These are phyloP conservation scores for Guyanaporus albipodus DNA, from an alignment of 768 basidiomycete genomes.

Conservation along the genomic window DNA sequence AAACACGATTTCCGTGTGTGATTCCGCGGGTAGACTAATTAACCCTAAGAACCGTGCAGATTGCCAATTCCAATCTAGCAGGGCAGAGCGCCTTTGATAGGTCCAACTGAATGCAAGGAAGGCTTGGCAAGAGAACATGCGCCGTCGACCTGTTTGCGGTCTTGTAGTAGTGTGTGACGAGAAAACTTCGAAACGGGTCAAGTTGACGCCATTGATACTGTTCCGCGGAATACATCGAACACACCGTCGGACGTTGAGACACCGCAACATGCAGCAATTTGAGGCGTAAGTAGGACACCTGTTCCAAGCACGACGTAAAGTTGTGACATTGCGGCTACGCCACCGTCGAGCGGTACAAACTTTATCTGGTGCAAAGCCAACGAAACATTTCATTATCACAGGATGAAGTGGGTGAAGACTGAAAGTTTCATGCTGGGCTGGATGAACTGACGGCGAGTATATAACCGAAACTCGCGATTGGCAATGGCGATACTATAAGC, in stretches of 20 bases:
- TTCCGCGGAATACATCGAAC: conserved; percentile 18
- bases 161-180: too few relatives aligned
- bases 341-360: conserved; percentile 2
- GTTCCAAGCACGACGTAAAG: conserved; percentile 11
- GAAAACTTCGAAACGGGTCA: too few relatives aligned
- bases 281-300: conserved; percentile 11
- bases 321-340: conserved; percentile 6
- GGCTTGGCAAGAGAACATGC: too few relatives aligned
- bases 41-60: too few relatives aligned
- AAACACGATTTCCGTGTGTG: conserved; percentile 12
- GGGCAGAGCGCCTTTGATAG: background rate
- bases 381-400: conserved; percentile 11
- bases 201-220: conserved; percentile 5
- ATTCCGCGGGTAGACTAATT: conserved; percentile 23
- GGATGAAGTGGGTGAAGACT: conserved; percentile 9
- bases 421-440: background rate
- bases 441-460: conserved; percentile 1
- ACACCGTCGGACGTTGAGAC: conserved; percentile 11
- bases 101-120: conserved; percentile 4
- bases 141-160: too few relatives aligned
- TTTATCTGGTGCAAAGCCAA: conserved; percentile 1
- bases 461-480: conserved; percentile 1
- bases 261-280: conserved; percentile 9
- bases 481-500: conserved; percentile 4
- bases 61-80: conserved; percentile 5